A percentile compares a stretch with the other conserved stretches of the same genome.
phyloP scores from a whole-genome alignment of 2,329 filamentous ascomycete genomes.

The Fusarium luffae region DNA sequence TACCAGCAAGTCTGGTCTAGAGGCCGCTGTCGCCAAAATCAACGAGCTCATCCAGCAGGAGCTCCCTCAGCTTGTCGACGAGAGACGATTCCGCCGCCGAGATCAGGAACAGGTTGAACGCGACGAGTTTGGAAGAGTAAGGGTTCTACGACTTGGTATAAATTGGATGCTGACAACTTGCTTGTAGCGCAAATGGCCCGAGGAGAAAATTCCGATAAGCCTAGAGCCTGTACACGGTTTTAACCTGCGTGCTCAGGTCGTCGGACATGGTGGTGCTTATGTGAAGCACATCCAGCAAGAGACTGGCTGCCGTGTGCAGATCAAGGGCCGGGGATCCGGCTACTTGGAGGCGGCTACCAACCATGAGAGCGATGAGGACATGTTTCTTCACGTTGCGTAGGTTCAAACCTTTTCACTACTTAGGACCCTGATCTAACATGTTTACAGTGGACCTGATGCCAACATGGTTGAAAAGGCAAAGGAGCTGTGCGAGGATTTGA shows the following conservation, averaged over 20 bases:
- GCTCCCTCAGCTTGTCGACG: slow-evolving; percentile 92
- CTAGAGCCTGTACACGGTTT: slow-evolving; percentile 94
- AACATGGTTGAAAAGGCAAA: slow-evolving; percentile 88
- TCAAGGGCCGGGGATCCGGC: slow-evolving; percentile 95
- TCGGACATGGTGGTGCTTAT: slow-evolving; percentile 92
- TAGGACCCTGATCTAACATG: slow-evolving; percentile 48
- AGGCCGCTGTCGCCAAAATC: slow-evolving; percentile 87
- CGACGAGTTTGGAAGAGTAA: slow-evolving; percentile 89
- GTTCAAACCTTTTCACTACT: slow-evolving; percentile 44
- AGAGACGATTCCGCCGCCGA: slow-evolving; percentile 87
- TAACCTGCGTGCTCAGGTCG: slow-evolving; percentile 94
- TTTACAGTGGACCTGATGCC: slow-evolving; percentile 81
- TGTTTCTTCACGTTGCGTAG: slow-evolving; percentile 96
- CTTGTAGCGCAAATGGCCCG: slow-evolving; percentile 95
- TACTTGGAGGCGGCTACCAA: slow-evolving; percentile 92
- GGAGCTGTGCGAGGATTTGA: slow-evolving; percentile 86
- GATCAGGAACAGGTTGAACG: slow-evolving; percentile 86
- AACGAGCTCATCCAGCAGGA: slow-evolving; percentile 97
- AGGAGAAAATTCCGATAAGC: slow-evolving; percentile 91
- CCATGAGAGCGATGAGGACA: slow-evolving; percentile 90
- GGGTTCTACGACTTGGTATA: slow-evolving; percentile 40
- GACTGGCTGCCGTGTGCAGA: slow-evolving; percentile 95
- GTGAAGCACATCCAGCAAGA: slow-evolving; percentile 98
- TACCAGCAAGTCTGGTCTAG: slow-evolving; percentile 89
- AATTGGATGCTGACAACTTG: slow-evolving; percentile 23